A percentile compares a stretch with the other conserved stretches of the same genome.
phyloP scores from a whole-genome alignment of 208 protist species.

The Crithidia bombi region DNA sequence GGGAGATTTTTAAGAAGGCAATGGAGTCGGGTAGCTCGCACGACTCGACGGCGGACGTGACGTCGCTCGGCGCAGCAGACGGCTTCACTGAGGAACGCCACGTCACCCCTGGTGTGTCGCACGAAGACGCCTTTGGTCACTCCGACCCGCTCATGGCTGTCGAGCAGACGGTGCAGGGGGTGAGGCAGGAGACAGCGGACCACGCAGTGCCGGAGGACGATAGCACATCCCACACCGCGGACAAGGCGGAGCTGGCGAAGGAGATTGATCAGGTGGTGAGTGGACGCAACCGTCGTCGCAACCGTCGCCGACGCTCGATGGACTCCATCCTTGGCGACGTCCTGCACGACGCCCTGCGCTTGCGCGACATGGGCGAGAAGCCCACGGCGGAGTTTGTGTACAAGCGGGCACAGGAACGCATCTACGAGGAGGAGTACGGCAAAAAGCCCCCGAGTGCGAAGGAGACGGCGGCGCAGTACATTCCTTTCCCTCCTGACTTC shows the following conservation, averaged over 20 bases:
- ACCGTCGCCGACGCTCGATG: conserved; percentile 60
- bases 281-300: conserved; percentile 42
- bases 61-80: background rate
- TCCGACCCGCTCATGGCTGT: conserved; percentile 55
- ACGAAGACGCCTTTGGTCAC: conserved; percentile 62
- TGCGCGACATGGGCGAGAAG: conserved; percentile 86
- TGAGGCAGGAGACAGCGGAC: background rate
- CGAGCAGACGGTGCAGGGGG: conserved; percentile 25
- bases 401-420: conserved; percentile 81
- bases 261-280: conserved; percentile 32
- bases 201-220: too few species aligned
- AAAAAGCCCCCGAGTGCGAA: conserved; percentile 68
- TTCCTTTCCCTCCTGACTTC: conserved; percentile 80
- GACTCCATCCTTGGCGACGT: conserved; percentile 85
- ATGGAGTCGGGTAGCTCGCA: background rate
- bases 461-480: conserved; percentile 69
- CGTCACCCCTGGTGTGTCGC: conserved; percentile 39
- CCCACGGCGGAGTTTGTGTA: conserved; percentile 83
- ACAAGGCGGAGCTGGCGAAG: conserved; percentile 4
- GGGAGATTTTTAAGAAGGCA: conserved; percentile 11
- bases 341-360: conserved; percentile 72
- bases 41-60: background rate
- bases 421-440: conserved; percentile 88
- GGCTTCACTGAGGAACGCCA: conserved; percentile 21
- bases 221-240: background rate